Base-by-base conservation (phyloP, 768 basidiomycete genomes). In the Boletus huronensis region DNA sequence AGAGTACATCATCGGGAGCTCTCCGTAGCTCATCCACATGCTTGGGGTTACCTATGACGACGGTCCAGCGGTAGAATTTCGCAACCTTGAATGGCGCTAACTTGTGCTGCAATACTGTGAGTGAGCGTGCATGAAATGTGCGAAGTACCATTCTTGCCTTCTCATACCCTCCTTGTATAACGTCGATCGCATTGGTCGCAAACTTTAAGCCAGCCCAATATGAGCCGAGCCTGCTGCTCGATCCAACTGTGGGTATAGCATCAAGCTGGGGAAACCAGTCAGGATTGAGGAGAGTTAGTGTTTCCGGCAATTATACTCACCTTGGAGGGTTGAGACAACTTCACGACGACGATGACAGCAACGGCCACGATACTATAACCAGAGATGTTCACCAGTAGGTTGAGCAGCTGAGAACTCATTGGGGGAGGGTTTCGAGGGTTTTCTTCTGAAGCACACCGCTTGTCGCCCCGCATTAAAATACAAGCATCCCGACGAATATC, bases 1-100 rank as follows among this genome's bases (percentile, higher is more conserved):
- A 78, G 13, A 81, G 58, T 2, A 55, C 53, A 25, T 74, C 70
- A 10, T 77, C 75, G 0, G 77, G 64, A 0, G 74, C 74, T 47
- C 64, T 75, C 5, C 68, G 62, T n/a, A 80, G 16, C 35, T 81
- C 78, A 4, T 78, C 72, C 31, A 78, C 58, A 4, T 71, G 55
- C 29, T 64, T 51, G 0, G 56, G 62, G 6, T 66, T 66, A 16
- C 61, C 63, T 0, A 75, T 43, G 17, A 82, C 40, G 31, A 81
- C 71, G 0, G 64, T 51, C 80, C 80, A 82, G 21, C 63, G 62
- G 10, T 35, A 23, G 3, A 62, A 21, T 2, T 56, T 50, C 0
- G 71, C 54, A 5, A 74, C 57, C 43, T 69, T 75, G 61, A 75
- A 77, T 5, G 68, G 51, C 3, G 53, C 49, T 9, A 47, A 54